These are phyloP conservation scores for Amylocystis lapponica DNA, from an alignment of 768 basidiomycete genomes.

Conservation along the genomic window DNA sequence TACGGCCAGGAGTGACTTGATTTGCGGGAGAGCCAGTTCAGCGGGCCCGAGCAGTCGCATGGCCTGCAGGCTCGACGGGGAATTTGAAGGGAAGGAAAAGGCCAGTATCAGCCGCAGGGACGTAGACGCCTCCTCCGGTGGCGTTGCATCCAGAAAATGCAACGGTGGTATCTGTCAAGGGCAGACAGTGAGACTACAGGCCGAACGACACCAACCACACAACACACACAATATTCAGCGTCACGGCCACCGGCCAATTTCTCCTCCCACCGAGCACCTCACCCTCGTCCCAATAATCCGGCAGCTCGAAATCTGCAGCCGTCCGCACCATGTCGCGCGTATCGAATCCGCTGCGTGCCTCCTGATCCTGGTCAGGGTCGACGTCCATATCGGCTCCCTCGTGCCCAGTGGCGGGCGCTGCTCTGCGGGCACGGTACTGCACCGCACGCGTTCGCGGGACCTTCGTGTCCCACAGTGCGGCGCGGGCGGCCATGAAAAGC, in stretches of 20 bases:
- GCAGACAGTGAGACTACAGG: background rate
- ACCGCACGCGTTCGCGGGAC: slow-evolving; percentile 70
- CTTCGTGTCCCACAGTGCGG: slow-evolving; percentile 76
- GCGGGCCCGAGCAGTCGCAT: slow-evolving; percentile 62
- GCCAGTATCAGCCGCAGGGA: slow-evolving; percentile 55
- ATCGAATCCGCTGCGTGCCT: slow-evolving; percentile 46
- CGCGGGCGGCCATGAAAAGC: slow-evolving; percentile 71
- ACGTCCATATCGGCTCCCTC: slow-evolving; percentile 49
- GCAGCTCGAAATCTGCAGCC: slow-evolving; percentile 79
- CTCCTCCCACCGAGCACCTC: slow-evolving; percentile 57
- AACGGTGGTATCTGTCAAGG: slow-evolving; percentile 49
- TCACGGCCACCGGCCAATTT: slow-evolving; percentile 70
- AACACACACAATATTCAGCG: slow-evolving; percentile 64
- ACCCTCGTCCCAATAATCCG: slow-evolving; percentile 87
- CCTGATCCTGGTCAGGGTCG: slow-evolving; percentile 29
- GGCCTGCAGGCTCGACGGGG: slow-evolving; percentile 44
- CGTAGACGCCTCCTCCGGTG: slow-evolving; percentile 64
- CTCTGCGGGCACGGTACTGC: slow-evolving; percentile 52
- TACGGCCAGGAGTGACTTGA: slow-evolving; percentile 55
- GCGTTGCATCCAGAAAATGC: slow-evolving; percentile 71
- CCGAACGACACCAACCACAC: background rate
- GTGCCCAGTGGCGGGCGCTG: slow-evolving; percentile 13
- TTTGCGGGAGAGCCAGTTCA: slow-evolving; percentile 42
- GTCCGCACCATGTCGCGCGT: slow-evolving; percentile 39
- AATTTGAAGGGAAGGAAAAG: slow-evolving; percentile 49